Evolutionary conservation across 2,329 filamentous ascomycete genomes (phyloP), one percentile per base, ranked within the genome.

Genomic region (Cercospora zeina): DNA sequence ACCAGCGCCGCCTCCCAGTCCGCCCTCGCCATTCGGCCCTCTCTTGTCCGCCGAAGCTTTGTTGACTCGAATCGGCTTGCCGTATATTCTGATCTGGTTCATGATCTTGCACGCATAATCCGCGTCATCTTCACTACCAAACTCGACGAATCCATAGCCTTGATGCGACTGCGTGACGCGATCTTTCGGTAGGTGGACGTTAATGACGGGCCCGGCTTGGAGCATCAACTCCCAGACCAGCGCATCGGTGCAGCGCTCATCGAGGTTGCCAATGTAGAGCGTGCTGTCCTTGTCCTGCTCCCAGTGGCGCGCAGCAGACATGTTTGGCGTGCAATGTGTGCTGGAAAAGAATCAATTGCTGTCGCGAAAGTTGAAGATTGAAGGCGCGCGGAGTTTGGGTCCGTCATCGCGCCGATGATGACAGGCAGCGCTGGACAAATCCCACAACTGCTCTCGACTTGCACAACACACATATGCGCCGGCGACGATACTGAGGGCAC

Each of bases 71-170:
- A 99, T 90, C 16, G 93, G 92, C 76, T 97, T 97, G 67, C 93
- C 93, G 77, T 89, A 96, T 24, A 99, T 81, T 64, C 93, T 89
- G 69, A 97, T 89, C 74, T 93, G 91, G 79, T 97, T 97, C 89
- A 97, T 96, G 69, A 97, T 91, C 74, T 93, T 89, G 70, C 92
- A 90, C 21, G 95, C 93, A 80, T 99, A 99, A 76, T 97, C 95
- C 71, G 95, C 95, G 77, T 97, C 95, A 73, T 92, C 88, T 75
- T 96, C 92, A 69, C 89, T 93, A 74, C 92, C 93, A 77, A 97
- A 99, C 78, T 99, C 95, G 77, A 99, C 95, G 78, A 99, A 99
- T 71, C 95, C 95, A 82, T 97, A 99, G 70, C 95, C 95, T 79
- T 97, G 95, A 77, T 99, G 95, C 61, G 88, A 89, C 74, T 97